Conservation (phyloP, 2,329 filamentous ascomycete species). For the Cadophora malorum region DNA sequence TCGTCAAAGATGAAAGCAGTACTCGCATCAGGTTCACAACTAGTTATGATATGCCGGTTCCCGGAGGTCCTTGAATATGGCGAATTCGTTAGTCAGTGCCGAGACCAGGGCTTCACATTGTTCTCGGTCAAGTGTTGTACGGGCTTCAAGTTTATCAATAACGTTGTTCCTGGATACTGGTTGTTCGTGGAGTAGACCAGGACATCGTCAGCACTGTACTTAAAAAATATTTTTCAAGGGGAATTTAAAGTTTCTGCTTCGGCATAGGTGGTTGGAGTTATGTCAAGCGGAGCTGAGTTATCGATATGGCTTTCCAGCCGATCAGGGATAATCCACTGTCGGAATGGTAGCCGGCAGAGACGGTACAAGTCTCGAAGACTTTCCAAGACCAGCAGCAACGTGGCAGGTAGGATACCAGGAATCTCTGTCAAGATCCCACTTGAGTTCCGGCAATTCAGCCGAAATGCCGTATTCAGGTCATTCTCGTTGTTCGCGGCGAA, state of each 20-base stretch:
- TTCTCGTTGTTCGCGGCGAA: constrained; percentile 27
- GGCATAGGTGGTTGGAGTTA: constrained; percentile 37
- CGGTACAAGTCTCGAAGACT: constrained; percentile 42
- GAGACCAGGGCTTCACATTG: constrained; percentile 49
- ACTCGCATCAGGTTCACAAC: constrained; percentile 38
- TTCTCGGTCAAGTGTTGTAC: constrained; percentile 36
- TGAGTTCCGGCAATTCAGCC: constrained; percentile 27
- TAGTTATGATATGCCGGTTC: constrained; percentile 42
- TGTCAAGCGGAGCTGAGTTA: constrained; percentile 20
- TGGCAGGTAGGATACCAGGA: constrained; percentile 42
- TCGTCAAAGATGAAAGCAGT: constrained; percentile 44
- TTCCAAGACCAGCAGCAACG: constrained; percentile 43
- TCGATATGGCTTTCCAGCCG: background rate
- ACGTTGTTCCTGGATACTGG: constrained; percentile 24
- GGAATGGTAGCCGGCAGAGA: constrained; percentile 33
- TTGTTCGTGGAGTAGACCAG: constrained; percentile 5
- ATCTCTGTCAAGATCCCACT: constrained; percentile 43
- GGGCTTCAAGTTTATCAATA: constrained; percentile 33
- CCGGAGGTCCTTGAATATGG: constrained; percentile 46
- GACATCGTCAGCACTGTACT: constrained; percentile 18
- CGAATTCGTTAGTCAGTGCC: constrained; percentile 53
- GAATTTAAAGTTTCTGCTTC: constrained; percentile 27
- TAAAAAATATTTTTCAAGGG: constrained; percentile 29
- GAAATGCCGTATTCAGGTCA: constrained; percentile 31
- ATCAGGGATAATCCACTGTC: constrained; percentile 34